These are phyloP conservation scores for Malassezia psittaci DNA, from an alignment of 1,284 basidiomycete genomes.

Conservation along the genomic window DNA sequence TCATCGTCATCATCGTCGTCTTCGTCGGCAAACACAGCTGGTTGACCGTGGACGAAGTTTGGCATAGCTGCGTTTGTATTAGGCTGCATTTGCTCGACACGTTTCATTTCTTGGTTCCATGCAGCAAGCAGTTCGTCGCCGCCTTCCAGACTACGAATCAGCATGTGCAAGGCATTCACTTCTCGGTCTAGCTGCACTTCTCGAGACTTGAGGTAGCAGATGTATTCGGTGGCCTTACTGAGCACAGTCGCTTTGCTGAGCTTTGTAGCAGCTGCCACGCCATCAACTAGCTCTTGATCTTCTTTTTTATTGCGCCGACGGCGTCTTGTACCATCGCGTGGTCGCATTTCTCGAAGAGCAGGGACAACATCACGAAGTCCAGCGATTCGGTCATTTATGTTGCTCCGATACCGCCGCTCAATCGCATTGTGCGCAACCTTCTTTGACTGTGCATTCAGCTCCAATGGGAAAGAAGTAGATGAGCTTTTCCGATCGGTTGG, in stretches of 20 bases:
- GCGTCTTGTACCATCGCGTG: conserved; percentile 26
- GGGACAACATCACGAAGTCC: conserved; percentile 64
- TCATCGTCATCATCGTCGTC: conserved; percentile 23
- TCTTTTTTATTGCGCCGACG: conserved; percentile 27
- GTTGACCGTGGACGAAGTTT: conserved; percentile 19
- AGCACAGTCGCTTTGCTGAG: conserved; percentile 47
- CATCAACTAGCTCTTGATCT: conserved; percentile 40
- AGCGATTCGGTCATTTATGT: conserved; percentile 45
- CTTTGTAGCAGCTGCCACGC: conserved; percentile 45
- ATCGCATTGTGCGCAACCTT: conserved; percentile 46
- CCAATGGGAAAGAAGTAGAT: neutral
- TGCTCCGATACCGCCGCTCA: conserved; percentile 44
- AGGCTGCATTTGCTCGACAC: conserved; percentile 12
- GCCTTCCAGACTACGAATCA: conserved; percentile 38
- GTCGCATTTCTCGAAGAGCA: conserved; percentile 54
- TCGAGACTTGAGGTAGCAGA: conserved; percentile 40
- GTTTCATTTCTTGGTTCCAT: conserved; percentile 39
- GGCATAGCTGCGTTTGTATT: conserved; percentile 1
- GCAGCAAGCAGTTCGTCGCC: conserved; percentile 42
- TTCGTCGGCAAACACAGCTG: conserved; percentile 16
- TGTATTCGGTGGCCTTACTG: conserved; percentile 45
- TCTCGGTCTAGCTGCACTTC: conserved; percentile 36
- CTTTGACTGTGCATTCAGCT: conserved; percentile 15
- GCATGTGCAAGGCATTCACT: conserved; percentile 33
- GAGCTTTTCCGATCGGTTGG: neutral